Percentiles rank a stretch among this genome's conserved stretches.
Evolutionary conservation across 208 protist species (phyloP).

Genomic region (Naegleria gruberi): DNA sequence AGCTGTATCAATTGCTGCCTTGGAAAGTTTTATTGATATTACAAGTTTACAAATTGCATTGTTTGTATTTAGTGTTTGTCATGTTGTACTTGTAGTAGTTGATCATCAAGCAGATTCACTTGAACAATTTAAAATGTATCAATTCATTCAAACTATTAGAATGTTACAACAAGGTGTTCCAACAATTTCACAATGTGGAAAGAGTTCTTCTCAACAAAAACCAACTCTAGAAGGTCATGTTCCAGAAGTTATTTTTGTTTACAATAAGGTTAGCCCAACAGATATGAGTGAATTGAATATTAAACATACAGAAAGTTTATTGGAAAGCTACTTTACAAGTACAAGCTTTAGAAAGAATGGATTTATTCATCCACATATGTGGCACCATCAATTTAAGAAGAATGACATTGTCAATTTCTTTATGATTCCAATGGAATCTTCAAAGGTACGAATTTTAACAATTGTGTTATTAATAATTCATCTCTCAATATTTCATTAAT

Average conservation of each 20-base stretch:
- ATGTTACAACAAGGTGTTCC: slow-evolving; percentile 5
- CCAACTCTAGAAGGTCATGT: neutral
- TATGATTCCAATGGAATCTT: neutral
- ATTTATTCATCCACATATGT: neutral
- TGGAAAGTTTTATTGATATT: neutral
- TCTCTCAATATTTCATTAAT: neutral
- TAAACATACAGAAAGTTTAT: neutral
- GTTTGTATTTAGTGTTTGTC: neutral
- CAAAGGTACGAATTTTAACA: neutral
- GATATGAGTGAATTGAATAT: neutral
- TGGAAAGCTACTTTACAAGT: neutral
- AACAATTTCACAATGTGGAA: neutral
- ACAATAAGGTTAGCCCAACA: neutral
- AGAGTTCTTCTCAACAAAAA: neutral
- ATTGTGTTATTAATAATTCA: neutral
- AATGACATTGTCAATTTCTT: neutral
- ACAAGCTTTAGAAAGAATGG: neutral
- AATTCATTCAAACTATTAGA: neutral
- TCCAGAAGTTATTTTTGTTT: slow-evolving; percentile 11
- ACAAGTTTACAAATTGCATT: neutral
- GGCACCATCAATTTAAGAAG: neutral
- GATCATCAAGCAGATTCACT: neutral
- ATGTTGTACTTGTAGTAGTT: neutral
- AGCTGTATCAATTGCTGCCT: neutral
- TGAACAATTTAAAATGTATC: slow-evolving; percentile 6